These are phyloP conservation scores for Sequoia sempervirens DNA, from an alignment of 75 land plant species.

Conservation along the genomic window DNA sequence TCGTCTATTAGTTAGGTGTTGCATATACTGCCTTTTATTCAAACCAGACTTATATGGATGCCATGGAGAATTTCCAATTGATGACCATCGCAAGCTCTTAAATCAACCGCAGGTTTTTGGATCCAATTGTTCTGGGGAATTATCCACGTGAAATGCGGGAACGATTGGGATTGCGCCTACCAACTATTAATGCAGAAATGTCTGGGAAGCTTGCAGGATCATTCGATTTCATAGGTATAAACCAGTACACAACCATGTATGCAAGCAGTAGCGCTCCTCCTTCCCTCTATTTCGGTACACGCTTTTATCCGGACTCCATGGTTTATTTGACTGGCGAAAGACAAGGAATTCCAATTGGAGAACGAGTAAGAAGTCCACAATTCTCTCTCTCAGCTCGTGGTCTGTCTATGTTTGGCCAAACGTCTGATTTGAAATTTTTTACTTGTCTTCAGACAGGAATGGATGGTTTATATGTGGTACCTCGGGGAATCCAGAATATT, in stretches of 20 bases:
- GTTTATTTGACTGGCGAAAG: background rate
- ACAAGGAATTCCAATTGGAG: conserved; percentile 12
- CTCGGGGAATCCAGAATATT: no score
- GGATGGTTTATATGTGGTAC: no score
- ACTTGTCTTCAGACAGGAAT: no score
- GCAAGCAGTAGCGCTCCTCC: conserved; percentile 2
- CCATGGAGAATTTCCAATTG: background rate
- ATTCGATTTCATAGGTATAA: conserved; percentile 56
- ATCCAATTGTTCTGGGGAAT: conserved; percentile 38
- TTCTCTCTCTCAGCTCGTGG: background rate
- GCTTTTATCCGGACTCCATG: background rate
- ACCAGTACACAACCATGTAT: conserved; percentile 57
- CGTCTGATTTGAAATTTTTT: no score
- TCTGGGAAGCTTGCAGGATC: conserved; percentile 14
- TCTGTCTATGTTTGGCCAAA: no score
- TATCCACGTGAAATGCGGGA: conserved; percentile 39
- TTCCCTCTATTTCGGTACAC: conserved; percentile 6
- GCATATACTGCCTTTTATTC: background rate
- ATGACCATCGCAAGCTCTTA: no score
- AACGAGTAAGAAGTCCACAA: background rate
- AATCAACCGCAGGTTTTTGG: conserved; percentile 30
- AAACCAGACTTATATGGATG: background rate
- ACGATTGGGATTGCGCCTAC: conserved; percentile 24
- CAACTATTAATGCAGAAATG: conserved; percentile 2
- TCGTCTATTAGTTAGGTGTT: background rate